Evolutionary conservation across 495 filamentous ascomycete genomes (phyloP).

Genomic region (Aspergillus asperescens): DNA sequence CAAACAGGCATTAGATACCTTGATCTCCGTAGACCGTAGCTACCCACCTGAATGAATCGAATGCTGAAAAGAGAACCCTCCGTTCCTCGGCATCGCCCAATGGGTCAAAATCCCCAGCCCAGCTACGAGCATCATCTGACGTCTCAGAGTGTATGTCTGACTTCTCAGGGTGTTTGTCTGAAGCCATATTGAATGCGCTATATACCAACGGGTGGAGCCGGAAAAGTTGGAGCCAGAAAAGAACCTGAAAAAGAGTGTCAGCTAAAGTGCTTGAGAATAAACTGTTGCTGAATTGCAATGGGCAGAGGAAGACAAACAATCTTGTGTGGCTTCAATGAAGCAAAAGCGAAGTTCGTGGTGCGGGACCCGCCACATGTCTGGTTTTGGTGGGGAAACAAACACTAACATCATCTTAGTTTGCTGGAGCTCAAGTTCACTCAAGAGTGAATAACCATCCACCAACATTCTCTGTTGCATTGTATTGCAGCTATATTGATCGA

Average conservation of each 20-base stretch:
- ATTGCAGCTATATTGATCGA: no score
- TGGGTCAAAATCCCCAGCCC: conserved; percentile 55
- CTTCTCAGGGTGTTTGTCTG: no score
- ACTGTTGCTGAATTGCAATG: not conserved
- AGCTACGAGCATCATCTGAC: conserved; percentile 34
- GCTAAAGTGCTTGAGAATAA: not conserved
- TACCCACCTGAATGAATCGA: conserved; percentile 84
- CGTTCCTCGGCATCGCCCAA: conserved; percentile 70
- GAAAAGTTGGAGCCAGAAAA: conserved; percentile 16
- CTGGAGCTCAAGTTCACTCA: not conserved
- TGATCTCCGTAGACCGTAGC: not conserved
- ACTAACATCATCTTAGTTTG: not conserved
- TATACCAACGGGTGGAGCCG: no score
- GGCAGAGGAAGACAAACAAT: not conserved
- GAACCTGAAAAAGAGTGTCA: not conserved
- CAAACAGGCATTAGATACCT: conserved; percentile 1
- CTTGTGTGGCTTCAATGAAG: not conserved
- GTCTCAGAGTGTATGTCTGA: conserved; percentile 12
- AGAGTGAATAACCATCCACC: not conserved
- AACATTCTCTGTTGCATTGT: not conserved
- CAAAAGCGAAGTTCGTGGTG: not conserved
- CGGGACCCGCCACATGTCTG: not conserved
- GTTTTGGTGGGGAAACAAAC: not conserved
- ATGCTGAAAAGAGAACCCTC: conserved; percentile 64
- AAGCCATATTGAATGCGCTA: conserved; percentile 9